Conservation (phyloP, 2,329 filamentous ascomycete species). For the Cryoendolithus antarcticus region DNA sequence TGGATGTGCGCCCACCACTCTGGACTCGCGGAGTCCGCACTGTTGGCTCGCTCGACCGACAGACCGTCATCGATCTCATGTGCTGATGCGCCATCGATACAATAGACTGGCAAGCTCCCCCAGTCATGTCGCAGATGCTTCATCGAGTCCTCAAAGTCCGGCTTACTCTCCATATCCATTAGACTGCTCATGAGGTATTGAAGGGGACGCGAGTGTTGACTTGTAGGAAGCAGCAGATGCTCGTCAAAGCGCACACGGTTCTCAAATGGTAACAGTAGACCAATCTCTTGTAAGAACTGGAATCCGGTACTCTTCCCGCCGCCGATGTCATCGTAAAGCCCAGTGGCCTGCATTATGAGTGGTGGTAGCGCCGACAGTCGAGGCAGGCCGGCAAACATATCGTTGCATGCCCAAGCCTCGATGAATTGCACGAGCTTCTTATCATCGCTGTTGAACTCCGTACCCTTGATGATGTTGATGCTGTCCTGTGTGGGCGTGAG, state of each 20-base stretch:
- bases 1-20: slow-evolving; percentile 69
- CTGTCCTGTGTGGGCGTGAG: slow-evolving; percentile 13
- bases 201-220: slow-evolving; percentile 31
- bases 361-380: slow-evolving; percentile 51
- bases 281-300: slow-evolving; percentile 65
- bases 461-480: slow-evolving; percentile 11
- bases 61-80: slow-evolving; percentile 69
- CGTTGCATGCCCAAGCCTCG: slow-evolving; percentile 52
- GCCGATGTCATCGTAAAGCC: slow-evolving; percentile 42
- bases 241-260: slow-evolving; percentile 51
- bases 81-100: slow-evolving; percentile 56
- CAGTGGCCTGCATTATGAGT: slow-evolving; percentile 48
- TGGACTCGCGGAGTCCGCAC: slow-evolving; percentile 20
- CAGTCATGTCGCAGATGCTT: slow-evolving; percentile 46
- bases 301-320: slow-evolving; percentile 35
- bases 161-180: slow-evolving; percentile 15
- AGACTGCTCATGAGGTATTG: slow-evolving; percentile 27
- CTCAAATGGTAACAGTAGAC: slow-evolving; percentile 59
- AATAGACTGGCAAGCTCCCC: slow-evolving; percentile 50
- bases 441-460: slow-evolving; percentile 39
- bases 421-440: slow-evolving; percentile 53
- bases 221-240: slow-evolving; percentile 39
- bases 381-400: slow-evolving; percentile 41
- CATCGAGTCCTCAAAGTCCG: slow-evolving; percentile 42
- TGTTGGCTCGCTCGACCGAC: slow-evolving; percentile 46